A percentile compares a stretch with the other conserved stretches of the same genome.
phyloP scores from a whole-genome alignment of 805 yeast species.

The Diddensiella santjacobensis region DNA sequence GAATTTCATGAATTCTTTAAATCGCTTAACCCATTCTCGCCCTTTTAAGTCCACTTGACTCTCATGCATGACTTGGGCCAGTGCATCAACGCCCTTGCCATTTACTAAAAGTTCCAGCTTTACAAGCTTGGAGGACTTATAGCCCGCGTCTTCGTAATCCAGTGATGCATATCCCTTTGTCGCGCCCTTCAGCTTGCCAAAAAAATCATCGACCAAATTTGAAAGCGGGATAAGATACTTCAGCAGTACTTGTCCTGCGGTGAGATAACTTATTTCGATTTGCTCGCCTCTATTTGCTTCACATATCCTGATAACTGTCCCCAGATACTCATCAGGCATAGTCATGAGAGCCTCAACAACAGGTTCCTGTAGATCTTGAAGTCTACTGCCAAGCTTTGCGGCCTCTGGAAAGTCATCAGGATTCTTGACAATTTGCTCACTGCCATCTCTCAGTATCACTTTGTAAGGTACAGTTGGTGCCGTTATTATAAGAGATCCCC shows the following conservation, averaged over 20 bases:
- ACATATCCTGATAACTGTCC: slow-evolving; percentile 81
- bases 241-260: slow-evolving; percentile 75
- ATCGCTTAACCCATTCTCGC: slow-evolving; percentile 74
- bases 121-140: slow-evolving; percentile 70
- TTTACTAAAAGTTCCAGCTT: slow-evolving; percentile 87
- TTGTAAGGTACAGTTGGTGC: slow-evolving; percentile 96
- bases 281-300: slow-evolving; percentile 82
- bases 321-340: slow-evolving; percentile 84
- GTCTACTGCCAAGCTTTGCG: slow-evolving; percentile 35
- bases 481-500: slow-evolving; percentile 85
- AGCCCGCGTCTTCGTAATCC: slow-evolving; percentile 93
- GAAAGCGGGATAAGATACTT: slow-evolving; percentile 82
- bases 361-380: slow-evolving; percentile 68
- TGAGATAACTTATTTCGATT: slow-evolving; percentile 68
- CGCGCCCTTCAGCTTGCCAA: slow-evolving; percentile 85
- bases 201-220: slow-evolving; percentile 90
- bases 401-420: slow-evolving; percentile 88
- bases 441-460: slow-evolving; percentile 63
- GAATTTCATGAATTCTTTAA: slow-evolving; percentile 71
- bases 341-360: slow-evolving; percentile 87
- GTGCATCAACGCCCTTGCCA: slow-evolving; percentile 85
- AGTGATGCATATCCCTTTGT: slow-evolving; percentile 92
- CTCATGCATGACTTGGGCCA: slow-evolving; percentile 84
- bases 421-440: slow-evolving; percentile 65
- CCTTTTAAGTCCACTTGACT: slow-evolving; percentile 73